Evolutionary conservation across 305 asterid species (phyloP).

Genomic region (Withania somnifera): DNA sequence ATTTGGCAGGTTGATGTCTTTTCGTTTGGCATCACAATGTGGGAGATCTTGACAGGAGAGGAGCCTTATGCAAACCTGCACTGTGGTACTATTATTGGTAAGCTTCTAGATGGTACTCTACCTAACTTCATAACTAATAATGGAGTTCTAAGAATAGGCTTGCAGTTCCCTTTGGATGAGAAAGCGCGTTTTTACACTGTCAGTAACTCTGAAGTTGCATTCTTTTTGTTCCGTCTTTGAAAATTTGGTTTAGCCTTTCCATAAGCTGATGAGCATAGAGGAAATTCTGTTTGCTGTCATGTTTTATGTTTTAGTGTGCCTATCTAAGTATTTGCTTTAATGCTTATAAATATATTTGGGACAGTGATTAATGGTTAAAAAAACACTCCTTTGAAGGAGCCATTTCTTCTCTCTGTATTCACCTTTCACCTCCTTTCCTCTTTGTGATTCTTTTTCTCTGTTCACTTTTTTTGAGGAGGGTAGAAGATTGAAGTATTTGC

Average conservation of each 20-base stretch:
- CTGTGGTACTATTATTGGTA: constrained; percentile 84
- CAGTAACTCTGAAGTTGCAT: not conserved
- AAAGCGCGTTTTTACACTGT: not conserved
- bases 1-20: constrained; percentile 63
- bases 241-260: not conserved
- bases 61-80: constrained; percentile 76
- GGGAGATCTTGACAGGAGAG: constrained; percentile 80
- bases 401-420: not conserved
- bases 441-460: not conserved
- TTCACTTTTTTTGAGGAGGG: not conserved
- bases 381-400: not conserved
- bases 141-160: not conserved
- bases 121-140: not conserved
- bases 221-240: not conserved
- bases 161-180: not conserved
- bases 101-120: constrained; percentile 1
- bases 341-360: not conserved
- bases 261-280: not conserved
- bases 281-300: not conserved
- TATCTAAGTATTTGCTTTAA: not conserved
- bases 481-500: not conserved
- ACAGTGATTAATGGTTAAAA: not conserved
- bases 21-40: constrained; percentile 70
- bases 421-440: not conserved
- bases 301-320: not conserved